phyloP scores from a whole-genome alignment of 352 stramenopile species.

The Phytopythium cucurbitacearum region DNA sequence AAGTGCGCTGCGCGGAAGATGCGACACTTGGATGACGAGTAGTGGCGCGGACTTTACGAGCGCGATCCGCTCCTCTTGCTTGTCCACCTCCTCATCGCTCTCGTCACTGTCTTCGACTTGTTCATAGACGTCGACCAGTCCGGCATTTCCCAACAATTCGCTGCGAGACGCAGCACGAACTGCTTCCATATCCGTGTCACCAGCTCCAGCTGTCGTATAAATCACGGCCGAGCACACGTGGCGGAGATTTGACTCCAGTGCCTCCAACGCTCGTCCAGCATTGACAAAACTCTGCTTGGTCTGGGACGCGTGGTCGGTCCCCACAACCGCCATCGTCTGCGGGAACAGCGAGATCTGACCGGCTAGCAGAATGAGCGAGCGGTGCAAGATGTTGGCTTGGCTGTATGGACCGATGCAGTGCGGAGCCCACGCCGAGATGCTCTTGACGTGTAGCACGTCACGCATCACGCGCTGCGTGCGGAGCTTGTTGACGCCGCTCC shows the following conservation, averaged over 20 bases:
- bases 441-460: slow-evolving; percentile 95
- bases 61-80: slow-evolving; percentile 32
- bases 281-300: slow-evolving; percentile 59
- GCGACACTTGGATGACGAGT: slow-evolving; percentile 61
- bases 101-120: slow-evolving; percentile 60
- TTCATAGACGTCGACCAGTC: slow-evolving; percentile 52
- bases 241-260: slow-evolving; percentile 74
- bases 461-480: slow-evolving; percentile 49
- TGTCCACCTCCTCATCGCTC: slow-evolving; percentile 73
- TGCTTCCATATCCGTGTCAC: slow-evolving; percentile 7
- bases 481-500: slow-evolving; percentile 59
- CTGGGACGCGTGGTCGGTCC: slow-evolving; percentile 33
- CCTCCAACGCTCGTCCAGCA: slow-evolving; percentile 60
- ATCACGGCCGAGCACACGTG: slow-evolving; percentile 65
- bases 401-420: slow-evolving; percentile 99
- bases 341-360: slow-evolving; percentile 97
- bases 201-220: slow-evolving; percentile 31
- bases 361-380: slow-evolving; percentile 90
- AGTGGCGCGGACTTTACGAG: slow-evolving; percentile 50
- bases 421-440: slow-evolving; percentile 95
- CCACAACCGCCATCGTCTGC: slow-evolving; percentile 91
- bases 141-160: slow-evolving; percentile 42
- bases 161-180: slow-evolving; percentile 9
- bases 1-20: slow-evolving; percentile 58
- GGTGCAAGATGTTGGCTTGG: slow-evolving; percentile 94